Evolutionary conservation across 2,329 filamentous ascomycete genomes (phyloP).

Genomic region (Fonsecaea multimorphosa): DNA sequence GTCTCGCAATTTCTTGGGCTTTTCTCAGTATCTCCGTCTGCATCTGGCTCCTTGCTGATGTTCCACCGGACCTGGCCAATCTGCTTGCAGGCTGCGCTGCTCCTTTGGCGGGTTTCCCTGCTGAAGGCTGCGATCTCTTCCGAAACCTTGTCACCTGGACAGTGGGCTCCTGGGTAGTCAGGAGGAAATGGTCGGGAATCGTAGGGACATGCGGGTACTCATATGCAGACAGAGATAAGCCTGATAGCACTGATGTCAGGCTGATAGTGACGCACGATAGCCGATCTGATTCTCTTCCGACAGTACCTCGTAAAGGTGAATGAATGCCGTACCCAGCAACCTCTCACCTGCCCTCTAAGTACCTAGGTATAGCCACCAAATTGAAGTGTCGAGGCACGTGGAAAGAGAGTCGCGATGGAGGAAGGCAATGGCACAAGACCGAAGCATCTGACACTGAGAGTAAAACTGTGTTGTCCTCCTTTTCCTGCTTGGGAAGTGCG

Average conservation of each 20-base stretch:
- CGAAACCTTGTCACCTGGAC: constrained; percentile 19
- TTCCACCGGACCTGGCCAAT: constrained; percentile 3
- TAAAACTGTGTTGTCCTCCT: neutral
- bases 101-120: neutral
- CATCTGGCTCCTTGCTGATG: neutral
- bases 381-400: neutral
- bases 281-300: neutral
- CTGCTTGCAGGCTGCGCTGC: neutral
- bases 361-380: neutral
- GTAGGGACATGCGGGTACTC: constrained; percentile 11
- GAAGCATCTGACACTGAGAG: neutral
- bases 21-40: constrained; percentile 5
- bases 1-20: neutral
- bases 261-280: constrained; percentile 6
- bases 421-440: neutral
- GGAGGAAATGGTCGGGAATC: constrained; percentile 6
- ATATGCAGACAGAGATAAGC: constrained; percentile 10
- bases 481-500: neutral
- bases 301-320: neutral
- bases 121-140: constrained; percentile 9
- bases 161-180: constrained; percentile 6
- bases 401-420: neutral
- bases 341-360: neutral
- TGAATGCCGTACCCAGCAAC: no score
- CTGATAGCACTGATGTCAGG: constrained; percentile 11